Percentiles rank a stretch among this genome's conserved stretches.
phyloP scores from a whole-genome alignment of 2,329 filamentous ascomycete species.

The Fusarium clavum region DNA sequence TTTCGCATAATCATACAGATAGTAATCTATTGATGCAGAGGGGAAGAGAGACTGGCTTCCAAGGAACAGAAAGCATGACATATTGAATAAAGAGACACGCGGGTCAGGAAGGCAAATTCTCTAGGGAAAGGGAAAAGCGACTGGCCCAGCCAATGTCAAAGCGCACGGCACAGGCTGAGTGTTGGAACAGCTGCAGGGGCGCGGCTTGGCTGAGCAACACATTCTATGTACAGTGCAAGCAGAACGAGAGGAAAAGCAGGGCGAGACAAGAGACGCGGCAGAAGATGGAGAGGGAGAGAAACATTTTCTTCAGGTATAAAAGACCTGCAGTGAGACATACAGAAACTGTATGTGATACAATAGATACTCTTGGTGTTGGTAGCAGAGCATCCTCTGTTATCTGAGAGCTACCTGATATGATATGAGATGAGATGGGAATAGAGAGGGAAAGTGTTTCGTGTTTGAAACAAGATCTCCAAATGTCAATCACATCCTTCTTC shows the following conservation, averaged over 20 bases:
- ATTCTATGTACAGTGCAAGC: neutral
- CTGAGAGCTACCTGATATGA: neutral
- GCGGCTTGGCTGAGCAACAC: conserved; percentile 5
- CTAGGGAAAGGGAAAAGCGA: neutral
- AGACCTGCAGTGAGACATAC: conserved; percentile 23
- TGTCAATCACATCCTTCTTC: neutral
- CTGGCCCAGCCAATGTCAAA: conserved; percentile 25
- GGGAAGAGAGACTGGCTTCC: neutral
- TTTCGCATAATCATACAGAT: neutral
- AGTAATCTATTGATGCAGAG: neutral
- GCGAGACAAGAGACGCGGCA: neutral
- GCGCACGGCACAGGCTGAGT: conserved; percentile 34
- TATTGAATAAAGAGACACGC: neutral
- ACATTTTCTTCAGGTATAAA: conserved; percentile 1
- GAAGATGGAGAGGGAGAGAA: neutral
- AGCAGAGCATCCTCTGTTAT: neutral
- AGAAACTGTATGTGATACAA: neutral
- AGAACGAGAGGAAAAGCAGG: neutral
- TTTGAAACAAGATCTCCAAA: neutral
- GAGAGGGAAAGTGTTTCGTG: neutral
- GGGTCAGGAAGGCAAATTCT: neutral
- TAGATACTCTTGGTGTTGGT: neutral
- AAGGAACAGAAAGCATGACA: neutral
- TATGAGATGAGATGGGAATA: neutral
- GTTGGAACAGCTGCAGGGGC: conserved; percentile 28